phyloP scores from a whole-genome alignment of 192 early-diverging fungal species.

The Bifiguratus adelaidae region DNA sequence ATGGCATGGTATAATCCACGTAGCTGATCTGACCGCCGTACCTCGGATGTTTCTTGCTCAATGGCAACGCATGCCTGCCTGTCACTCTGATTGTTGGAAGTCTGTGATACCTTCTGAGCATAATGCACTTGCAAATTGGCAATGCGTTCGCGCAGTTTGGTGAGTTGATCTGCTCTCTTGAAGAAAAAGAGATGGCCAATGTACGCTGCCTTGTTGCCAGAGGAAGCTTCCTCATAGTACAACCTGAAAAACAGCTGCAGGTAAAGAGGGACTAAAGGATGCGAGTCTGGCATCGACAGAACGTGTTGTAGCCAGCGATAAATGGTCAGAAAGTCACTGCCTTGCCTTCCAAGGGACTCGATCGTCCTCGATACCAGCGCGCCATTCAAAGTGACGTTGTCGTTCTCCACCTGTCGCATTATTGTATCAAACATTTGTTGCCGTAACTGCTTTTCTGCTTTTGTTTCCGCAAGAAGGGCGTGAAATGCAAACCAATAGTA shows the following conservation, averaged over 20 bases:
- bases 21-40: slow-evolving; percentile 13
- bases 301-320: slow-evolving; percentile 39
- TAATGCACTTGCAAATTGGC: slow-evolving; percentile 23
- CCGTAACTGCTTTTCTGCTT: slow-evolving; percentile 16
- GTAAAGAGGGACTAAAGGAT: slow-evolving; percentile 25
- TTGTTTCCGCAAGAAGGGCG: slow-evolving; percentile 25
- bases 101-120: slow-evolving; percentile 12
- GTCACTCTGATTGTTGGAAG: too few relatives aligned
- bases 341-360: too few relatives aligned
- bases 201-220: too few relatives aligned
- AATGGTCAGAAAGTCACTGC: slow-evolving; percentile 32
- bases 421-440: too few relatives aligned
- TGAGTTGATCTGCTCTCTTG: slow-evolving; percentile 16
- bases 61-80: too few relatives aligned
- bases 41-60: background rate
- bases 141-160: slow-evolving; percentile 22
- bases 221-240: too few relatives aligned
- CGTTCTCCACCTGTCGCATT: too few relatives aligned
- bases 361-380: too few relatives aligned
- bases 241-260: slow-evolving; percentile 38
- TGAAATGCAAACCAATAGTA: slow-evolving; percentile 38
- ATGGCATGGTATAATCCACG: slow-evolving; percentile 32
- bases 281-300: slow-evolving; percentile 23
- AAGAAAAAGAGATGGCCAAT: slow-evolving; percentile 26
- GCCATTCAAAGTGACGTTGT: background rate